Evolutionary conservation across 2,329 filamentous ascomycete genomes (phyloP), one percentile per base, ranked within the genome.

Genomic region (Microdochium paspali): DNA sequence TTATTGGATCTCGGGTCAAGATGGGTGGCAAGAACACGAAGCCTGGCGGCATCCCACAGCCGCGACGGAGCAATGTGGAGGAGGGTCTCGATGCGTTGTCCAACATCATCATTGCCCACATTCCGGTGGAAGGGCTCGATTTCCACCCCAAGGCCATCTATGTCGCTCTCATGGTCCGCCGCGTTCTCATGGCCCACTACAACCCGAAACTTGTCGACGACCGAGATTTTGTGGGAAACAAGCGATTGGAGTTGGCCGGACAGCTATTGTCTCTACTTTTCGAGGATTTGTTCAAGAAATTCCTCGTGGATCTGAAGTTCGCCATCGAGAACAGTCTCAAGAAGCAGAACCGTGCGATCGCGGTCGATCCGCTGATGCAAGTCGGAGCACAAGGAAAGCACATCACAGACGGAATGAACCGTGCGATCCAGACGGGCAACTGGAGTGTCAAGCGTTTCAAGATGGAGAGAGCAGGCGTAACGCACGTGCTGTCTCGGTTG

Each of bases 391-490:
- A 93, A 56, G 87, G 88, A 47, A 87, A 87, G 55, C 84, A 85
- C 58, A 97, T 98, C 56, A 95, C 90, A 0, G 78, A 86, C 55
- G 93, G 93, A 12, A 89, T 98, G 77, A 95, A 95, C 64, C 82
- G 94, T 51, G 91, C 93, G 7, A 96, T 98, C 50, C 90, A 94
- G 47, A 97, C 93, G 1, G 93, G 93, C 20, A 98, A 98, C 61
- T 98, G 93, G 93, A 96, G 79, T 53, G 77, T 98, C 56, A 96
- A 96, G 68, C 89, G 94, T 63, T 98, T 98, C 72, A 90, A 91
- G 66, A 98, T 98, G 93, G 94, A 97, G 61, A 79, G 91, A 62
- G 91, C 93, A 21, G 93, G 93, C 61, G 90, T 98, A 21, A 97
- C 94, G 0, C 93, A 98, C 66, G 90, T 98, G 35, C 74, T 98